Conservation (phyloP, 495 filamentous ascomycete genomes). For the Penicillium paxilli region DNA sequence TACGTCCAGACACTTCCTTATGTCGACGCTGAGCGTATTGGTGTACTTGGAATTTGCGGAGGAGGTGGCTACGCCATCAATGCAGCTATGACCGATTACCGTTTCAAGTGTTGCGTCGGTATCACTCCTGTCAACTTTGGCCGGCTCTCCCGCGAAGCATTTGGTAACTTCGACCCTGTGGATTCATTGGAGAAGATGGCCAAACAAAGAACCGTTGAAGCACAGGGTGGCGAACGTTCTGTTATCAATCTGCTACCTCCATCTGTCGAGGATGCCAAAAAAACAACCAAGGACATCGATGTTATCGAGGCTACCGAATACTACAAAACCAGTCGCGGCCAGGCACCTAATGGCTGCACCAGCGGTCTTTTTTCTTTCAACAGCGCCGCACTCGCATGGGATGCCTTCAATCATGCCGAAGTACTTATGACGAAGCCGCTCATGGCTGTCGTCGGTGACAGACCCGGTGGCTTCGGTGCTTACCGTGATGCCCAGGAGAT, state of each 20-base stretch:
- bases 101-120: conserved; percentile 34
- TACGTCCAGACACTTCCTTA: conserved; percentile 29
- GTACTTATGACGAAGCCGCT: conserved; percentile 16
- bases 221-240: conserved; percentile 15
- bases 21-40: conserved; percentile 32
- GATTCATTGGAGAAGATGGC: conserved; percentile 20
- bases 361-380: conserved; percentile 24
- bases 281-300: conserved; percentile 13
- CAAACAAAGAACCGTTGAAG: conserved; percentile 18
- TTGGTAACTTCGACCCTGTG: conserved; percentile 13
- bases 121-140: conserved; percentile 29
- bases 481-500: conserved; percentile 22
- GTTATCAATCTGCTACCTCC: conserved; percentile 12
- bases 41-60: conserved; percentile 38
- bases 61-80: conserved; percentile 33
- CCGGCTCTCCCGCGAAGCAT: conserved; percentile 17
- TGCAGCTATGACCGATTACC: conserved; percentile 34
- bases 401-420: conserved; percentile 19
- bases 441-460: conserved; percentile 18
- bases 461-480: conserved; percentile 17
- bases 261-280: conserved; percentile 15
- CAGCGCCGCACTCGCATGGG: conserved; percentile 19
- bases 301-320: conserved; percentile 20
- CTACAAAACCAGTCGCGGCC: conserved; percentile 20
- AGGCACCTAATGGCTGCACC: conserved; percentile 9